A percentile compares a stretch with the other conserved stretches of the same genome.
Evolutionary conservation across 2,329 filamentous ascomycete genomes (phyloP).

Genomic region (Ascochyta pisi): DNA sequence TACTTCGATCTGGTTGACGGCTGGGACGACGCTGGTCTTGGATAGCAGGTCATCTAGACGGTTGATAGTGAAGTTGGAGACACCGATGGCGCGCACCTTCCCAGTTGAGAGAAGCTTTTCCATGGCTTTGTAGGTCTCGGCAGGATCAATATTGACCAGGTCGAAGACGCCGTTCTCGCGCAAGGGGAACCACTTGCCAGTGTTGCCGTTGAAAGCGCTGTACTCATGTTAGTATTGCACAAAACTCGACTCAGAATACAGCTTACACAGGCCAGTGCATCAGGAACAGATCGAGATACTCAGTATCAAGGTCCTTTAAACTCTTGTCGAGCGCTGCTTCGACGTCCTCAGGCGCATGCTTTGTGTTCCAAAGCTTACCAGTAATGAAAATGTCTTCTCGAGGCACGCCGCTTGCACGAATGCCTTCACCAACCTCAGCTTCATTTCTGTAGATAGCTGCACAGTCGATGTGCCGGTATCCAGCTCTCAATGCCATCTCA

Average conservation of each 20-base stretch:
- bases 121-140: slow-evolving; percentile 76
- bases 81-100: slow-evolving; percentile 79
- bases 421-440: slow-evolving; percentile 72
- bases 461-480: slow-evolving; percentile 78
- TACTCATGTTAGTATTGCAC: background rate
- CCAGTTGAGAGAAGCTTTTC: slow-evolving; percentile 70
- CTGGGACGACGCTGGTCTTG: slow-evolving; percentile 66
- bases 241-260: too few species aligned
- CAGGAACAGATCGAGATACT: slow-evolving; percentile 71
- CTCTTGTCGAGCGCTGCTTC: slow-evolving; percentile 64
- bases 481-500: slow-evolving; percentile 67
- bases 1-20: slow-evolving; percentile 81
- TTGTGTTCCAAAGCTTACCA: slow-evolving; percentile 81
- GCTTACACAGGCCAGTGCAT: slow-evolving; percentile 66
- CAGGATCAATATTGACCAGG: slow-evolving; percentile 76
- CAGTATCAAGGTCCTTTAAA: slow-evolving; percentile 65
- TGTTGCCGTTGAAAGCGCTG: slow-evolving; percentile 28
- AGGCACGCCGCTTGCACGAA: slow-evolving; percentile 67
- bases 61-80: slow-evolving; percentile 81
- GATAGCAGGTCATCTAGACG: slow-evolving; percentile 74
- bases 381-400: slow-evolving; percentile 74
- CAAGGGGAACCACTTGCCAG: slow-evolving; percentile 45
- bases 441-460: slow-evolving; percentile 80
- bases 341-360: slow-evolving; percentile 69
- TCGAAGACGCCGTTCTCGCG: slow-evolving; percentile 68